Conservation (phyloP, 768 basidiomycete genomes). For the Hericium erinaceus region DNA sequence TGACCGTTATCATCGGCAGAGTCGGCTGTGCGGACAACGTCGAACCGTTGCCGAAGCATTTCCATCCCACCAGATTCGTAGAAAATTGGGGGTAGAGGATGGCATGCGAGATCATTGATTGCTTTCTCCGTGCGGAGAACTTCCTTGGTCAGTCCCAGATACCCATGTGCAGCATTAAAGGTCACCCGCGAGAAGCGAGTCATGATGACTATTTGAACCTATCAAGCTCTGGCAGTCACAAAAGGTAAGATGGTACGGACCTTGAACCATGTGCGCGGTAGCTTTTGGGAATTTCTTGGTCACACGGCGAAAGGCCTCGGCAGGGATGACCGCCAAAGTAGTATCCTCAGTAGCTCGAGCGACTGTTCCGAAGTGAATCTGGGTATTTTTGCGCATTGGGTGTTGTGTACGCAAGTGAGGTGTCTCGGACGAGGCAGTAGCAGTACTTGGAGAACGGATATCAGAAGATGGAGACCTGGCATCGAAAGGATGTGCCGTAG, state of each 20-base stretch:
- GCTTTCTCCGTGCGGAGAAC: conserved; percentile 94
- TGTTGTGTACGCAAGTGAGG: not conserved
- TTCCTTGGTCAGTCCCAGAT: conserved; percentile 90
- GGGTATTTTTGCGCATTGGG: conserved; percentile 6
- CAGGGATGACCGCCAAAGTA: conserved; percentile 97
- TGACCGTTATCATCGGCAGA: conserved; percentile 45
- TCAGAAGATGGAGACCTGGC: conserved; percentile 18
- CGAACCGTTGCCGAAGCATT: conserved; percentile 85
- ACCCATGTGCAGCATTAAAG: conserved; percentile 94
- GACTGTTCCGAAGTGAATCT: conserved; percentile 61
- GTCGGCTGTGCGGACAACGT: conserved; percentile 29
- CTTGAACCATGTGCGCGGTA: conserved; percentile 93
- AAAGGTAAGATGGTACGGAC: conserved; percentile 26
- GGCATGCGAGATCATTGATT: conserved; percentile 94
- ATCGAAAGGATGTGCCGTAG: conserved; percentile 51
- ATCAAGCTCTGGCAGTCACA: not conserved
- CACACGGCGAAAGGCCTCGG: conserved; percentile 88
- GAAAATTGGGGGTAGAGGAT: conserved; percentile 85
- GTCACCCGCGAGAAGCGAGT: conserved; percentile 96
- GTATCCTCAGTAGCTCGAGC: conserved; percentile 93
- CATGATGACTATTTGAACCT: conserved; percentile 56
- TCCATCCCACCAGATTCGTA: conserved; percentile 90
- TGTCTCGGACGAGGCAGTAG: not conserved
- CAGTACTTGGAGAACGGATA: conserved; percentile 1
- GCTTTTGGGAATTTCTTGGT: conserved; percentile 98